Evolutionary conservation across 1,284 basidiomycete species (phyloP), one percentile per base, ranked within the genome.

Genomic region (Tilletia setariae): DNA sequence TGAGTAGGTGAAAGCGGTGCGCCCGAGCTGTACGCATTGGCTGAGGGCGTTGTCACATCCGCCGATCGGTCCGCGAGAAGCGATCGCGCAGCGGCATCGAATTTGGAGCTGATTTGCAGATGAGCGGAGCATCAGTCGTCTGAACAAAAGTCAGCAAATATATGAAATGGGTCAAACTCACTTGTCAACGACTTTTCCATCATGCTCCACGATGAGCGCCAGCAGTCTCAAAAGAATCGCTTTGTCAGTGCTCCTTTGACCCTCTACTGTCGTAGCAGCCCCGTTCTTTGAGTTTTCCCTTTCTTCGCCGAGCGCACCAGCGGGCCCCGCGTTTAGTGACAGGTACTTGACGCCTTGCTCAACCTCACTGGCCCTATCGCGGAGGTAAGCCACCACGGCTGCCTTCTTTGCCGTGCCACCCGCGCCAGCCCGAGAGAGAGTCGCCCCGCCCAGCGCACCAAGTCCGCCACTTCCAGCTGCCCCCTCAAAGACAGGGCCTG

Each of bases 401-500:
- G 73, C 67, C 72, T 81, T 81, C 68, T 82, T 82, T 61, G 64
- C 66, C 70, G 78, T 63, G 1, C 64, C 66, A 19, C 65, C 72
- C 30, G 74, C 76, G 0, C 74, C 76, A 8, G 74, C 76, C 35
- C 77, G 63, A 30, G 75, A 73, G 15, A 77, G 74, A 15, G 77
- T 75, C 21, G 69, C 74, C 42, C 69, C 70, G 8, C 72, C 70
- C 13, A 40, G 35, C 35, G 35, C 35, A 40, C 35, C 35, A 4
- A 40, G 11, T 4, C 35, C 35, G 35, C 35, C 35, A 11, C 35
- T 40, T 40, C 35, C 35, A 40, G 62, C 47, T 4, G 70, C 69
- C n/a, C 72, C 73, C 23, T 82, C 80, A 23, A 81, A 72, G 32
- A 73, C 69, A 2, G 80, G 80, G 9, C 79, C 79, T 25, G 78